A percentile compares a stretch with the other conserved stretches of the same genome.
Conservation (phyloP, 1,139 yeast species). For the Candida freyschussii region DNA sequence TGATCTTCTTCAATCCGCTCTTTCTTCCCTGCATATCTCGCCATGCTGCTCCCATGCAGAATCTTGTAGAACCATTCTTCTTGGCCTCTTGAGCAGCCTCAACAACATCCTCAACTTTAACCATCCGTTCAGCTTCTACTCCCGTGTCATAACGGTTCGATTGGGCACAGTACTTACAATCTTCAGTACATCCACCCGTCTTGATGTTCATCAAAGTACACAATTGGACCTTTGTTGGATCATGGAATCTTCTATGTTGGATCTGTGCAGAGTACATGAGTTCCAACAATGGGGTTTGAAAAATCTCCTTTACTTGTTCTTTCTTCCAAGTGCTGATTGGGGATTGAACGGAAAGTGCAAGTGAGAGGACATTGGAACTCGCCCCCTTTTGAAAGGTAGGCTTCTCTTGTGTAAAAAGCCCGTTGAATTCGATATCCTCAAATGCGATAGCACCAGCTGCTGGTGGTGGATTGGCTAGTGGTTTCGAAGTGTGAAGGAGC, state of each 20-base stretch:
- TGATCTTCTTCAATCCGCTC: slow-evolving; percentile 56
- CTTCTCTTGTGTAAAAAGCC: no score
- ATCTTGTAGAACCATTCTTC: slow-evolving; percentile 67
- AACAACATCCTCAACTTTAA: slow-evolving; percentile 56
- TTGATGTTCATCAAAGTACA: slow-evolving; percentile 73
- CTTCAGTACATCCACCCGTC: slow-evolving; percentile 79
- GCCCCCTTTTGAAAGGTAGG: no score
- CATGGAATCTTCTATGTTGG: slow-evolving; percentile 63
- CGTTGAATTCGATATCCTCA: no score
- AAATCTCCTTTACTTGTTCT: slow-evolving; percentile 53
- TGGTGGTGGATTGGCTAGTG: no score
- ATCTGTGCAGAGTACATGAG: slow-evolving; percentile 56
- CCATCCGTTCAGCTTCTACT: slow-evolving; percentile 59
- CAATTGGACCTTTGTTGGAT: slow-evolving; percentile 66
- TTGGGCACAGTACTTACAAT: slow-evolving; percentile 79
- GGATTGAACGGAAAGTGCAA: slow-evolving; percentile 27
- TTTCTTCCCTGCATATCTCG: slow-evolving; percentile 79
- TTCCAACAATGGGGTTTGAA: slow-evolving; percentile 62
- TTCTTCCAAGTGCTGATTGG: slow-evolving; percentile 58
- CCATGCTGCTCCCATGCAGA: slow-evolving; percentile 90
- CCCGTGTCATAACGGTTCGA: slow-evolving; percentile 67
- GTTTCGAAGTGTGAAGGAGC: no score
- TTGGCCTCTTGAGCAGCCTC: slow-evolving; percentile 63
- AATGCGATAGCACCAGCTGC: no score
- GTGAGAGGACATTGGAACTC: slow-evolving; percentile 14